These are phyloP conservation scores for Wallacemonas rigidus DNA, from an alignment of 208 protist genomes.

Conservation along the genomic window DNA sequence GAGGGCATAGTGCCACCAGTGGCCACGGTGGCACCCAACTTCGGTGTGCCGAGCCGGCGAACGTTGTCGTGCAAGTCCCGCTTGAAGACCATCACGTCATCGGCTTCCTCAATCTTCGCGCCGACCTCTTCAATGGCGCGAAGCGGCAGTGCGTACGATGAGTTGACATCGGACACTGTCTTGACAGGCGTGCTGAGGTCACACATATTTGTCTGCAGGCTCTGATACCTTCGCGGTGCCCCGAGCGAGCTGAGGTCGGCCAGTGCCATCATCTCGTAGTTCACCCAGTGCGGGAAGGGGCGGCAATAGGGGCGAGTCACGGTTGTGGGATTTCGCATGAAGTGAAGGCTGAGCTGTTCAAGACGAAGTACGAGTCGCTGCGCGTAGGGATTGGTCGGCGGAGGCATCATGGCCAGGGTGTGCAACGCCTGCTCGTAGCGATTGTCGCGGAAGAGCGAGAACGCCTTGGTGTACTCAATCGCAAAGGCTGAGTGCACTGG, in stretches of 20 bases:
- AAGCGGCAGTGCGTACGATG: neutral
- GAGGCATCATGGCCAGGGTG: neutral
- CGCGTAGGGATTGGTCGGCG: conserved; percentile 35
- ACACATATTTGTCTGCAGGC: neutral
- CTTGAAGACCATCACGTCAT: conserved; percentile 63
- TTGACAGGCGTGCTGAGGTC: conserved; percentile 14
- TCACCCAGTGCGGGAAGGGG: conserved; percentile 58
- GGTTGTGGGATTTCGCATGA: conserved; percentile 24
- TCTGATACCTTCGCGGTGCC: neutral
- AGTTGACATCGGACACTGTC: neutral
- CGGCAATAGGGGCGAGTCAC: conserved; percentile 72
- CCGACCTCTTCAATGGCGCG: conserved; percentile 17
- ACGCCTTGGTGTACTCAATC: conserved; percentile 70
- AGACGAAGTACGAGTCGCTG: conserved; percentile 54
- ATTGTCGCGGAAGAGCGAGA: conserved; percentile 78
- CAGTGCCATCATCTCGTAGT: conserved; percentile 65
- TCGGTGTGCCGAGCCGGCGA: conserved; percentile 28
- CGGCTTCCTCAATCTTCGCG: conserved; percentile 26
- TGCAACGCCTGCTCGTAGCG: conserved; percentile 47
- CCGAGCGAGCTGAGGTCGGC: neutral
- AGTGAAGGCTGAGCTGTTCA: conserved; percentile 68
- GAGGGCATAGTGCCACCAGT: conserved; percentile 14
- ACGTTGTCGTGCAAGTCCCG: conserved; percentile 79
- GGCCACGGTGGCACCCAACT: neutral
- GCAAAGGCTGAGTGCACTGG: conserved; percentile 36